Evolutionary conservation across 139 green algal species (phyloP).

Genomic region (Penium margaritaceum): DNA sequence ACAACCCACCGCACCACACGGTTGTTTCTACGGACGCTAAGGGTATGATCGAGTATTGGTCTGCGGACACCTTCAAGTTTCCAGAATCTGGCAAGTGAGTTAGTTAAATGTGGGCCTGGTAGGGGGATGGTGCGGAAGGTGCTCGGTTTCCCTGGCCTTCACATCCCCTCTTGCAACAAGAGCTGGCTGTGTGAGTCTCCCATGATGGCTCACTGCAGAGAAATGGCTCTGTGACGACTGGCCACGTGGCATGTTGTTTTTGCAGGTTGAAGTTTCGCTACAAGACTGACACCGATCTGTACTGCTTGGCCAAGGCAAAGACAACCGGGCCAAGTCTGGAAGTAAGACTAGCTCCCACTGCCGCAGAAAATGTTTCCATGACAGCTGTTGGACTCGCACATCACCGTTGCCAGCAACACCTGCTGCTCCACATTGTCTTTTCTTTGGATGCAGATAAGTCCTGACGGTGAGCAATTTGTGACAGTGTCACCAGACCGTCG

Average conservation of each 20-base stretch:
- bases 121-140: too few relatives aligned
- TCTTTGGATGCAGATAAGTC: slow-evolving; percentile 53
- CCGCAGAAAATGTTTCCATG: neutral
- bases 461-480: slow-evolving; percentile 74
- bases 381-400: too few relatives aligned
- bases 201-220: too few relatives aligned
- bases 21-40: slow-evolving; percentile 55
- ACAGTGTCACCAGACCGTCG: slow-evolving; percentile 65
- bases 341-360: slow-evolving; percentile 1
- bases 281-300: slow-evolving; percentile 88
- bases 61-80: slow-evolving; percentile 44
- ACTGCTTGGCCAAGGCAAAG: slow-evolving; percentile 78
- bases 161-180: too few relatives aligned
- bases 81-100: too few relatives aligned
- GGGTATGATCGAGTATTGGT: slow-evolving; percentile 87
- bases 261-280: slow-evolving; percentile 57
- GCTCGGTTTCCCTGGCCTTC: too few relatives aligned
- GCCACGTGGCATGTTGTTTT: slow-evolving; percentile 1
- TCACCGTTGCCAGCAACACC: neutral
- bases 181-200: too few relatives aligned
- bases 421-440: neutral
- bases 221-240: too few relatives aligned
- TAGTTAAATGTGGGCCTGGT: too few relatives aligned
- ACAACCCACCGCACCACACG: slow-evolving; percentile 58
- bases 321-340: slow-evolving; percentile 44